Conservation (phyloP, 108 stramenopile genomes). For the Conticribra guillardii region DNA sequence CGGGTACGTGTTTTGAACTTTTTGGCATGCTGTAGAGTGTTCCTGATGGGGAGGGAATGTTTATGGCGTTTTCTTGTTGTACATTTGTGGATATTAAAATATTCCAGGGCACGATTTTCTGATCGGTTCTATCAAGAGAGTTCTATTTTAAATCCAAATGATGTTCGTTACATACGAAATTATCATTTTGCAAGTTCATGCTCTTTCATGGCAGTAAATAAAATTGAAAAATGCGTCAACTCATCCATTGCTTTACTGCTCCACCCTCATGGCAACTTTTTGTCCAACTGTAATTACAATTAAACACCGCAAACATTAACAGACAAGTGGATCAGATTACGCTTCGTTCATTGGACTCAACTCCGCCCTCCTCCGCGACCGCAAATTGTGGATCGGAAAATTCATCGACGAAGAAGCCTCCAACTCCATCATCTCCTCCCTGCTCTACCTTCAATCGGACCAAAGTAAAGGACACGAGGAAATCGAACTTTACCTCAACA, state of each 20-base stretch:
- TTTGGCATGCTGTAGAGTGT: too few relatives aligned
- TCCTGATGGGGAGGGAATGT: too few relatives aligned
- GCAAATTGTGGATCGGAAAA: conserved; percentile 87
- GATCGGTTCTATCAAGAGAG: not conserved
- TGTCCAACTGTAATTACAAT: not conserved
- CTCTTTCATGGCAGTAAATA: conserved; percentile 1
- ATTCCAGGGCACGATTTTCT: not conserved
- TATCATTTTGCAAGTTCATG: not conserved
- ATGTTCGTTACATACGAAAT: conserved; percentile 1
- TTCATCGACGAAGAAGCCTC: conserved; percentile 92
- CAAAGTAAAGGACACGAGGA: conserved; percentile 40
- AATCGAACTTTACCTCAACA: conserved; percentile 90
- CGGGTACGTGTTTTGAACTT: conserved; percentile 43
- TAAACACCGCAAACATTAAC: not conserved
- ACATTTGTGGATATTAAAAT: too few relatives aligned
- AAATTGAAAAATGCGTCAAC: too few relatives aligned
- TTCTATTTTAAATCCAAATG: not conserved
- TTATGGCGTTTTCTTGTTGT: too few relatives aligned
- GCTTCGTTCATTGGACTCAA: conserved; percentile 85
- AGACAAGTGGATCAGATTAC: conserved; percentile 70
- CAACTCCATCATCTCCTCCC: conserved; percentile 87
- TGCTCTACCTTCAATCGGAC: conserved; percentile 81
- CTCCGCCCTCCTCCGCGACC: conserved; percentile 89
- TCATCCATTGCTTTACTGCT: too few relatives aligned
- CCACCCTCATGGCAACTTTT: too few relatives aligned